Evolutionary conservation across 2,329 filamentous ascomycete species (phyloP).

Genomic region (Gaeumannomyces tritici): DNA sequence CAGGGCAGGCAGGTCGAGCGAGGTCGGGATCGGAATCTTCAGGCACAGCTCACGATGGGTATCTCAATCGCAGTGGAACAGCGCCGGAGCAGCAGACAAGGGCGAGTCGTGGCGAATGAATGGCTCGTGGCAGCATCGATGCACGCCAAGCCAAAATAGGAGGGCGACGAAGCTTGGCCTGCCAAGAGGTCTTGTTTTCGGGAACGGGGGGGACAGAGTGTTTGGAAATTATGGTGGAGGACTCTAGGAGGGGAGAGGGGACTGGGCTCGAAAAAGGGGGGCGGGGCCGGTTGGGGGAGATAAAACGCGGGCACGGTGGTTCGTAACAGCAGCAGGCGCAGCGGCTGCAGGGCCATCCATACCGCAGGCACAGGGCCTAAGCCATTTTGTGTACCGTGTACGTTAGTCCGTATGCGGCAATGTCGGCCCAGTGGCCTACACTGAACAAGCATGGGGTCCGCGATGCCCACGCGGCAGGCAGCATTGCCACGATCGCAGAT

Average conservation of each 20-base stretch:
- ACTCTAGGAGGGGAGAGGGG: not conserved
- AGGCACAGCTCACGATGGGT: not conserved
- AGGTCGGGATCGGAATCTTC: not conserved
- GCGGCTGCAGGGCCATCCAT: not conserved
- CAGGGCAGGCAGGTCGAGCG: not conserved
- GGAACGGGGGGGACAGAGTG: not conserved
- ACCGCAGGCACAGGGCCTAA: not conserved
- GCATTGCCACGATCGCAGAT: not conserved
- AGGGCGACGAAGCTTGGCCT: conserved; percentile 3
- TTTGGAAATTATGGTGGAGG: not conserved
- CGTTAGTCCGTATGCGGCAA: too few relatives aligned
- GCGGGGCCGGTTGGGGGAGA: not conserved
- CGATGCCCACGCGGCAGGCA: not conserved
- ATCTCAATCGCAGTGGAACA: not conserved
- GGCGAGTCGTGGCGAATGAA: not conserved
- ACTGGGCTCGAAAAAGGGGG: not conserved
- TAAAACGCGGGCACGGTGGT: not conserved
- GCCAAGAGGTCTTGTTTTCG: conserved; percentile 5
- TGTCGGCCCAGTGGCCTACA: not conserved
- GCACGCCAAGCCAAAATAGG: conserved; percentile 4
- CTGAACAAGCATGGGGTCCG: too few relatives aligned
- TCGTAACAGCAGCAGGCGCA: not conserved
- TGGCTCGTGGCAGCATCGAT: not conserved
- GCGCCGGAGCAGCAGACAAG: not conserved
- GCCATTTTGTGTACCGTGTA: not conserved